Conservation (phyloP, 495 filamentous ascomycete genomes). For the Talaromyces thailandensis region DNA sequence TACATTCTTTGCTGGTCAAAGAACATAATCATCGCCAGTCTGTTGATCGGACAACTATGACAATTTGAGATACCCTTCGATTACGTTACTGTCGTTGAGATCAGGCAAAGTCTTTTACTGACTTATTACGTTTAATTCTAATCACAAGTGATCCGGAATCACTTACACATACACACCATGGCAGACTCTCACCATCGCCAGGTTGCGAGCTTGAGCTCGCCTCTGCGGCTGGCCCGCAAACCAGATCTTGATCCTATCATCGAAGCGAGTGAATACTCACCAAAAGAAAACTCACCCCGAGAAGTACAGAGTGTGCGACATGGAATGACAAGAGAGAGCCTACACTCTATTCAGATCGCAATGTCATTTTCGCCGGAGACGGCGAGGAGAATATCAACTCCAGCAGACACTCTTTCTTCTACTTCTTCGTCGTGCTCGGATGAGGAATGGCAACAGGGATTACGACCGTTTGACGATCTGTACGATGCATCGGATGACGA, state of each 20-base stretch:
- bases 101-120: constrained; percentile 10
- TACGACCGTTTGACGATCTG: constrained; percentile 65
- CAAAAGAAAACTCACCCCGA: constrained; percentile 8
- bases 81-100: neutral
- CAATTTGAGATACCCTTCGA: constrained; percentile 27
- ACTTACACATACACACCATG: constrained; percentile 37
- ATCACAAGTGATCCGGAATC: constrained; percentile 11
- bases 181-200: constrained; percentile 47
- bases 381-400: constrained; percentile 10
- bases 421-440: constrained; percentile 36
- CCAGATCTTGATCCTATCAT: constrained; percentile 79
- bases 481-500: constrained; percentile 79
- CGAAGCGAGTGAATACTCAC: constrained; percentile 37
- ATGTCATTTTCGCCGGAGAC: constrained; percentile 6
- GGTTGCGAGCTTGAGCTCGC: constrained; percentile 43
- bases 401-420: constrained; percentile 20
- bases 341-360: constrained; percentile 14
- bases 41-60: constrained; percentile 35
- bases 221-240: constrained; percentile 63
- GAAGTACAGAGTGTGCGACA: constrained; percentile 5
- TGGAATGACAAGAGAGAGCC: constrained; percentile 12
- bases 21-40: constrained; percentile 16
- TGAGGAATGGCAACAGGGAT: constrained; percentile 35
- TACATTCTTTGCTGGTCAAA: constrained; percentile 31
- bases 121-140: constrained; percentile 11